Base-by-base conservation (phyloP, 495 filamentous ascomycete species). In the Tuber microsphaerosporum region DNA sequence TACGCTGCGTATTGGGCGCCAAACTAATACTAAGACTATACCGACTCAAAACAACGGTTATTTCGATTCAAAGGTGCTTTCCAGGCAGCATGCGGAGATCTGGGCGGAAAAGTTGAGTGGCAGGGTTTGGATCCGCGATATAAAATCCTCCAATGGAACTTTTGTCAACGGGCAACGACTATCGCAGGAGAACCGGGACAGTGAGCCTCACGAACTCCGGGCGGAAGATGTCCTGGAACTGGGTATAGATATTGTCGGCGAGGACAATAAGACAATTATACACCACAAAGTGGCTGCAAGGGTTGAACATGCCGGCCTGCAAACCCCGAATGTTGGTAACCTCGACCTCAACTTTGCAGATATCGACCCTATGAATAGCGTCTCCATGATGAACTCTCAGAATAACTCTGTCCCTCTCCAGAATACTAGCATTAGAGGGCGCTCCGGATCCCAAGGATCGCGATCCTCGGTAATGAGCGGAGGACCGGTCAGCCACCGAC, bases 241-340 rank as follows among this genome's bases (percentile, higher is more conserved):
- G 68, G 95, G 95, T 69, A 99, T 99, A 73, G 95, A 99, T 83
- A 99, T 99, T 79, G 94, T 99, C 34, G 94, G 92, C 81, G 95
- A 99, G 82, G 95, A 99, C 83, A 94, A 97, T 82, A 97, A 97
- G 84, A 97, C 93, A 0, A 92, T 99, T 45, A 94, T 99, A 20
- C 95, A 99, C 83, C 95, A 97, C 84, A 99, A 99, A 81, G 95
- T 99, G 41, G 93, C 94, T 9, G 93, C 94, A 20, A 94, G 95
- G 81, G 93, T 99, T 74, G 95, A 98, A 81, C 92, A 97, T 86
- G 94, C 95, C 20, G 95, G 95, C 26, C 88, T 92, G 73, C 89
- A 93, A 83, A 74, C 75, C 8, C 68, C 73, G 39, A 77, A 75
- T 74, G 20, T 80, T 74, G 77, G 77, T 72, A 77, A 42, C 70